Evolutionary conservation across 2,329 filamentous ascomycete genomes (phyloP).

Genomic region (Penicillium freii): DNA sequence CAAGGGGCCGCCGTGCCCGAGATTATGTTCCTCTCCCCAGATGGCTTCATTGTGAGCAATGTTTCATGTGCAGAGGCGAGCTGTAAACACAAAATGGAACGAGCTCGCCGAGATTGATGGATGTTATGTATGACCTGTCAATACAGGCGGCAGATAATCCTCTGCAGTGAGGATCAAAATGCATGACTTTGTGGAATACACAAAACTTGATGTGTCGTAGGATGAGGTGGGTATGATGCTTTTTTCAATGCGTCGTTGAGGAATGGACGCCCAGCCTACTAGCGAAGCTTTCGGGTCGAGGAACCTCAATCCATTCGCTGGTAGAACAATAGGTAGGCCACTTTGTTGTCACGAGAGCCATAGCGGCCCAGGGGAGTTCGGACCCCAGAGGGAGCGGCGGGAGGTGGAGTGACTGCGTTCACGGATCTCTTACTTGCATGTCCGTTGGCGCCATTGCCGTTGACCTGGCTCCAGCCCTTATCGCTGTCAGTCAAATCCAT

Average conservation of each 20-base stretch:
- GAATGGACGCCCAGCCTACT: not conserved
- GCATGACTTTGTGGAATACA: constrained; percentile 9
- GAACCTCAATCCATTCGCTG: constrained; percentile 60
- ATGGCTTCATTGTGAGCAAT: not conserved
- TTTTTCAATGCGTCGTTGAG: constrained; percentile 1
- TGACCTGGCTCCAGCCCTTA: constrained; percentile 79
- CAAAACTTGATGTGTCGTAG: not conserved
- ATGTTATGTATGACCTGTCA: constrained; percentile 17
- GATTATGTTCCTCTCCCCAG: not conserved
- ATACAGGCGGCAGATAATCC: constrained; percentile 4
- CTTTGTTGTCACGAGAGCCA: constrained; percentile 84
- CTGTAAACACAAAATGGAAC: not conserved
- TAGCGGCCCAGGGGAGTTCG: constrained; percentile 57
- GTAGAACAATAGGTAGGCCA: constrained; percentile 95
- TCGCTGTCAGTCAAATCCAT: constrained; percentile 64
- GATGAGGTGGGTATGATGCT: constrained; percentile 14
- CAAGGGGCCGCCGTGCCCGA: constrained; percentile 9
- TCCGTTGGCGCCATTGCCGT: constrained; percentile 51
- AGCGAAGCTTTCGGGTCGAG: not conserved
- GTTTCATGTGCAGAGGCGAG: constrained; percentile 6
- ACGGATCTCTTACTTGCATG: constrained; percentile 69
- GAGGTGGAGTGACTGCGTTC: constrained; percentile 60
- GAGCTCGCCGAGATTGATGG: constrained; percentile 2
- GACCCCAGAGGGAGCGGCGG: constrained; percentile 55
- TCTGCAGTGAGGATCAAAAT: constrained; percentile 6